These are phyloP conservation scores for Thalassiosira profunda DNA, from an alignment of 108 stramenopile species.

Conservation along the genomic window DNA sequence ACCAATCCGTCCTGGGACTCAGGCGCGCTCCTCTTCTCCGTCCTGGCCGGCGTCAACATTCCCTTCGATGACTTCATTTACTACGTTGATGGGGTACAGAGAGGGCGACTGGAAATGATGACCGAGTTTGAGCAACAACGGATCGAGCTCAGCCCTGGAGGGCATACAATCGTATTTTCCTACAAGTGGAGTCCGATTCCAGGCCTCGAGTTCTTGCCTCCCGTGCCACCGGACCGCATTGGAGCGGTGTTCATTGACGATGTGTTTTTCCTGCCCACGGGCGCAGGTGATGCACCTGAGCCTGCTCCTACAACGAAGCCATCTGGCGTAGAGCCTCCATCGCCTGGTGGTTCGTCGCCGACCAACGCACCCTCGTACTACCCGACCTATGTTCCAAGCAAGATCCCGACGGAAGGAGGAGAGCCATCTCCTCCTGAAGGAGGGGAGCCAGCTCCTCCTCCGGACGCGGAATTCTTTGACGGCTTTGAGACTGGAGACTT, in stretches of 20 bases:
- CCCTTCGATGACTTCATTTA: constrained; percentile 25
- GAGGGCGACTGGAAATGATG: background rate
- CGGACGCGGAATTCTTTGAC: constrained; percentile 23
- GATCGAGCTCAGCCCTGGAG: constrained; percentile 17
- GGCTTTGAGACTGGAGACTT: constrained; percentile 53
- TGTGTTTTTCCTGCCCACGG: constrained; percentile 16
- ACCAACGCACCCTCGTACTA: constrained; percentile 1
- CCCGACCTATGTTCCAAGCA: constrained; percentile 9
- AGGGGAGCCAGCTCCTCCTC: background rate
- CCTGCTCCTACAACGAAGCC: background rate
- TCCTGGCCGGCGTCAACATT: constrained; percentile 8
- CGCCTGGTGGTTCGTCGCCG: background rate
- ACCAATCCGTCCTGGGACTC: constrained; percentile 19
- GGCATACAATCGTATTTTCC: constrained; percentile 17
- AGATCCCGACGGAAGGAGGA: constrained; percentile 9
- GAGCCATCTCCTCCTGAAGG: too few species aligned
- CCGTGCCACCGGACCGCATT: background rate
- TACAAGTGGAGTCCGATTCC: constrained; percentile 16
- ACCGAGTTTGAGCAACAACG: constrained; percentile 3
- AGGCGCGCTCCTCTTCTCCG: constrained; percentile 18
- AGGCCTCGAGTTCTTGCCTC: constrained; percentile 18
- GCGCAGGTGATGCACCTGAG: constrained; percentile 2
- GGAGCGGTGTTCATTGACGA: constrained; percentile 34
- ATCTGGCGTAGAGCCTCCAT: background rate
- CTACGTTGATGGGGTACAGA: constrained; percentile 17